Evolutionary conservation across 495 filamentous ascomycete species (phyloP), one percentile per base, ranked within the genome.

Genomic region (Symbiotaphrina buchneri): DNA sequence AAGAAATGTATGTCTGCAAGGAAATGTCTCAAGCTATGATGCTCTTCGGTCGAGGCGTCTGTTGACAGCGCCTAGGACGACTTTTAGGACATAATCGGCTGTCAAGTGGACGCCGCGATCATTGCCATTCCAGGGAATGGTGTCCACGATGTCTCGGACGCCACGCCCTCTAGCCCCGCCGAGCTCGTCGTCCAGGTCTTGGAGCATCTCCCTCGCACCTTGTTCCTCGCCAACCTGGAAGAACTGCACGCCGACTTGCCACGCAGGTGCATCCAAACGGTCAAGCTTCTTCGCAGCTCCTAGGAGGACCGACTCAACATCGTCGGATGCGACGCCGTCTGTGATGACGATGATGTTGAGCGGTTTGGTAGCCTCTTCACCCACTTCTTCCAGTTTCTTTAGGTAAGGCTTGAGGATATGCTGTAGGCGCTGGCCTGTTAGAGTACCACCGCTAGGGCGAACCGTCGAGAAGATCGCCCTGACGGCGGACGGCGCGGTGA

Each of bases 211-310:
- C 21, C 54, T 53, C 0, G 83, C 87, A 0, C 40, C 52, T 4
- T 48, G 39, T 42, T 93, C 82, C 19, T 68, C 59, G 28, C 87
- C 87, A 32, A 95, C 75, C 55, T 97, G 87, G 54, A 97, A 87
- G 54, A 97, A 94, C 51, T 97, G 87, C 34, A 97, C 71, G 8
- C 90, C 87, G 8, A 94, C 58, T 53, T 97, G 87, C 61, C 79
- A 77, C 16, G 80, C 61, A 20, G 73, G 67, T 0, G 83, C 84
- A 21, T 71, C 59, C 3, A 74, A 46, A 11, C 46, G 51, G 45
- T 94, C 85, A 15, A 97, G 56, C 37, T 63, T 65, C 48, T 63
- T 56, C 0, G 83, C 87, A 0, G 63, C 58, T 5, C 48, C 43
- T 7, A 77, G 53, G 35, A 97, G 72, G 7, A 76, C 58, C 28